Conservation (phyloP, 2,329 filamentous ascomycete species). For the Nemania sp. region DNA sequence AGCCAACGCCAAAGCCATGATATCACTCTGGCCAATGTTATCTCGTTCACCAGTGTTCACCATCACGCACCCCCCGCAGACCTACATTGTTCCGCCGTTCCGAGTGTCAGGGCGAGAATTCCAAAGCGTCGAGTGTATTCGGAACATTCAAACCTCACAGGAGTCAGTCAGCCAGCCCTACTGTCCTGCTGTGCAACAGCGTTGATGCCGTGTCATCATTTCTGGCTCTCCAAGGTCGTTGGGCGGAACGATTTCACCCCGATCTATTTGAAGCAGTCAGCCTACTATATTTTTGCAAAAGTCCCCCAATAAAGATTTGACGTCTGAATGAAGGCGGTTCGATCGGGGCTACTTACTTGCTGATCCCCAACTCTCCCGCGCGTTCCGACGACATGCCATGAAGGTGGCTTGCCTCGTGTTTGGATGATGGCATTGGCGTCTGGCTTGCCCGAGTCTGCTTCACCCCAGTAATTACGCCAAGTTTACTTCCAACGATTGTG, state of each 20-base stretch:
- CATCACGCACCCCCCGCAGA: neutral
- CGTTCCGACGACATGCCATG: neutral
- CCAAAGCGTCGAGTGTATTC: constrained; percentile 11
- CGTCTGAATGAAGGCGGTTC: constrained; percentile 7
- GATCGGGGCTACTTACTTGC: neutral
- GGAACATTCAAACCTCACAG: constrained; percentile 3
- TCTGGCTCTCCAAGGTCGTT: neutral
- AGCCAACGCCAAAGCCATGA: neutral
- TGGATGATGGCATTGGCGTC: neutral
- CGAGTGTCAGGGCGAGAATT: neutral
- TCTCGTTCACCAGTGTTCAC: neutral
- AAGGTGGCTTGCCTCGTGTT: constrained; percentile 3
- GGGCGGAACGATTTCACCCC: neutral
- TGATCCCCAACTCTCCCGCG: constrained; percentile 8
- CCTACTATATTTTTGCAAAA: neutral
- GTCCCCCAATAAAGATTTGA: neutral
- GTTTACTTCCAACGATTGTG: neutral
- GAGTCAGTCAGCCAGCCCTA: constrained; percentile 19
- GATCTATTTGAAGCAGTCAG: constrained; percentile 10
- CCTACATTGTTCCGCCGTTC: neutral
- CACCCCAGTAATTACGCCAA: constrained; percentile 8
- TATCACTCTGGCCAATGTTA: neutral
- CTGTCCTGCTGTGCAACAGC: constrained; percentile 10
- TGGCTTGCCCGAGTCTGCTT: constrained; percentile 7
- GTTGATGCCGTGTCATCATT: constrained; percentile 10